A percentile compares a stretch with the other conserved stretches of the same genome.
Conservation (phyloP, 2,329 filamentous ascomycete genomes). For the Nemania sp. region DNA sequence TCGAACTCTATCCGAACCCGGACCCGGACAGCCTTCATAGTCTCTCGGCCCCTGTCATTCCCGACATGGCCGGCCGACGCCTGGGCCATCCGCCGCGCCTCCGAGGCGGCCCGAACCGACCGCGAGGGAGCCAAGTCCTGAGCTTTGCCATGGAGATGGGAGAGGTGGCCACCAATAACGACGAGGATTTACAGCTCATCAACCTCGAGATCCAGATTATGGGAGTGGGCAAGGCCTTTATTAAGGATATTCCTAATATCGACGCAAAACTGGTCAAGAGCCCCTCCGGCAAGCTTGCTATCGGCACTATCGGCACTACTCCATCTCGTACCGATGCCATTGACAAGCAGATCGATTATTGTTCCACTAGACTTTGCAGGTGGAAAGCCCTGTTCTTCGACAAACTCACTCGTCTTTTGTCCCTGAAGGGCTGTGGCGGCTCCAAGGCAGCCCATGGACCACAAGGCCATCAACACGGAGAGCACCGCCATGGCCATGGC, state of each 20-base stretch:
- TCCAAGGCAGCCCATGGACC: not conserved
- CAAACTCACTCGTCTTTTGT: conserved; percentile 44
- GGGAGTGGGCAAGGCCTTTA: conserved; percentile 59
- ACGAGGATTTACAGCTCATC: conserved; percentile 56
- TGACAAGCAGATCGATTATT: conserved; percentile 38
- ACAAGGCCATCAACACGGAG: conserved; percentile 24
- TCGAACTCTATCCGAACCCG: conserved; percentile 61
- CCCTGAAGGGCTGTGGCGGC: conserved; percentile 42
- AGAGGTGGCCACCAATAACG: conserved; percentile 51
- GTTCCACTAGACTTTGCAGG: conserved; percentile 55
- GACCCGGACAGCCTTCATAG: conserved; percentile 50
- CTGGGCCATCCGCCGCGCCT: conserved; percentile 35
- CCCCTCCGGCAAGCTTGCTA: conserved; percentile 56
- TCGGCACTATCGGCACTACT: conserved; percentile 51
- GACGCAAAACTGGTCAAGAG: conserved; percentile 66
- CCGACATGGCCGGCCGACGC: conserved; percentile 39
- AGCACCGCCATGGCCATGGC: conserved; percentile 19
- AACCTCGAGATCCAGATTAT: conserved; percentile 61
- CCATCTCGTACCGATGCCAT: conserved; percentile 29
- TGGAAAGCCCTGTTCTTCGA: conserved; percentile 55
- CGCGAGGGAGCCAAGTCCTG: conserved; percentile 37
- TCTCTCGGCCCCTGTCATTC: conserved; percentile 51
- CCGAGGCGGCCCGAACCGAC: conserved; percentile 35
- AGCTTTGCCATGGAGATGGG: conserved; percentile 54
- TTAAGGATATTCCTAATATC: conserved; percentile 58